Evolutionary conservation across 1,139 yeast genomes (phyloP).

Genomic region (Candida tetrigidarum): DNA sequence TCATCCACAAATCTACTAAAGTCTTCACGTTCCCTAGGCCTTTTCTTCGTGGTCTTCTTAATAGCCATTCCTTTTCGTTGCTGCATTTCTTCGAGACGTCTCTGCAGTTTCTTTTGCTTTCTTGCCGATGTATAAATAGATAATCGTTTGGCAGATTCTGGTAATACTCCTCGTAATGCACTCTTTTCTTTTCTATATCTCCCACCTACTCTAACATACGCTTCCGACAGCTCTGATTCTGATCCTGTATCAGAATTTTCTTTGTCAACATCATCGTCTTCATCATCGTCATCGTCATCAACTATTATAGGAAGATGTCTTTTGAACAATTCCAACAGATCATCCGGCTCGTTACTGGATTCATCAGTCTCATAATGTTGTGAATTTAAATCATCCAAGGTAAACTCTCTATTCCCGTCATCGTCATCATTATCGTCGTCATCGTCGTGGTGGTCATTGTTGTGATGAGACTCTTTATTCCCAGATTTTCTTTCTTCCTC

Average conservation of each 20-base stretch:
- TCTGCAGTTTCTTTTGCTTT: constrained; percentile 4
- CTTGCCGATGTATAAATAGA: constrained; percentile 26
- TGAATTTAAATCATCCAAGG: constrained; percentile 1
- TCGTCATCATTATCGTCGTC: constrained; percentile 17
- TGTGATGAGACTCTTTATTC: constrained; percentile 2
- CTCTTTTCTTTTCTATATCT: constrained; percentile 30
- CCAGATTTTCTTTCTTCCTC: constrained; percentile 7
- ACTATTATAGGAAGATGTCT: constrained; percentile 14
- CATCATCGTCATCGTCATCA: constrained; percentile 15
- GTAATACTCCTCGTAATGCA: constrained; percentile 39
- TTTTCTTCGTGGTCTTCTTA: constrained; percentile 21
- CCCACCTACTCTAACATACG: constrained; percentile 38
- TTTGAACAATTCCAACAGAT: constrained; percentile 7
- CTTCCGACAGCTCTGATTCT: constrained; percentile 20
- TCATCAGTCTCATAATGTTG: constrained; percentile 7
- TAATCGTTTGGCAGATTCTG: constrained; percentile 43
- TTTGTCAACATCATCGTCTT: constrained; percentile 15
- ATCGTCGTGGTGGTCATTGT: constrained; percentile 1
- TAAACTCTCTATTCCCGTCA: constrained; percentile 5
- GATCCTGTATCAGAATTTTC: constrained; percentile 7
- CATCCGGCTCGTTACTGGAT: constrained; percentile 6
- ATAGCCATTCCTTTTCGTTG: constrained; percentile 43
- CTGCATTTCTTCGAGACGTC: constrained; percentile 15
- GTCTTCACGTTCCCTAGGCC: constrained; percentile 4
- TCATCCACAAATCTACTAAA: constrained; percentile 17